Percentiles rank a stretch among this genome's conserved stretches.
phyloP scores from a whole-genome alignment of 306 rosid genomes.

The Cicer arietinum region DNA sequence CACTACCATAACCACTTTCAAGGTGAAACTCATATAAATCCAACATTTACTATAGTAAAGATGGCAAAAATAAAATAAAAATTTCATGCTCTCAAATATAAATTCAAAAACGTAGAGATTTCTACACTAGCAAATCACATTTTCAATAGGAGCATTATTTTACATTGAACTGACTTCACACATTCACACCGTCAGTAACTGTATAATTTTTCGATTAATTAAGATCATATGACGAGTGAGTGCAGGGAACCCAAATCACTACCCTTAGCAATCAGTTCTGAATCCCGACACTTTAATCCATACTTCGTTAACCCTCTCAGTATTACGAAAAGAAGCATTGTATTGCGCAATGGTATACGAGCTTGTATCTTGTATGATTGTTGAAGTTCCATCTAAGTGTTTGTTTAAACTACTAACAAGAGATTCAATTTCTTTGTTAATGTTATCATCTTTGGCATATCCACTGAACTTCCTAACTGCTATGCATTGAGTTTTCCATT shows the following conservation, averaged over 20 bases:
- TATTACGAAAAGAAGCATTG: slow-evolving; percentile 52
- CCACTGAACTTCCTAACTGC: slow-evolving; percentile 73
- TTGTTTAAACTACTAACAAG: slow-evolving; percentile 58
- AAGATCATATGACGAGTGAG: too few relatives aligned
- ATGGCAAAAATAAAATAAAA: not conserved
- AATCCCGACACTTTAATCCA: slow-evolving; percentile 63
- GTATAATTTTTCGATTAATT: too few relatives aligned
- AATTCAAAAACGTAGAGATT: not conserved
- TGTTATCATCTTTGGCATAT: slow-evolving; percentile 67
- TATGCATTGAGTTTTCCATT: slow-evolving; percentile 64
- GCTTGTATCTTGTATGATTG: slow-evolving; percentile 42
- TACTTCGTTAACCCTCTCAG: slow-evolving; percentile 72
- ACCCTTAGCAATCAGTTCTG: slow-evolving; percentile 40
- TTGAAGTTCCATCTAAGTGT: slow-evolving; percentile 24
- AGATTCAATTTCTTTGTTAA: slow-evolving; percentile 54
- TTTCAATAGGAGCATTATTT: slow-evolving; percentile 11
- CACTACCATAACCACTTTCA: not conserved
- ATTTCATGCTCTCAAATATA: not conserved
- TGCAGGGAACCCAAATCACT: not conserved
- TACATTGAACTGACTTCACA: not conserved
- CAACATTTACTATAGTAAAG: not conserved
- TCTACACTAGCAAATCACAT: not conserved
- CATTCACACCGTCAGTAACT: too few relatives aligned
- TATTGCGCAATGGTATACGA: slow-evolving; percentile 73
- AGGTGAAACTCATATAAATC: not conserved